These are phyloP conservation scores for Fusarium continuum DNA, from an alignment of 2,329 filamentous ascomycete species.

Conservation along the genomic window DNA sequence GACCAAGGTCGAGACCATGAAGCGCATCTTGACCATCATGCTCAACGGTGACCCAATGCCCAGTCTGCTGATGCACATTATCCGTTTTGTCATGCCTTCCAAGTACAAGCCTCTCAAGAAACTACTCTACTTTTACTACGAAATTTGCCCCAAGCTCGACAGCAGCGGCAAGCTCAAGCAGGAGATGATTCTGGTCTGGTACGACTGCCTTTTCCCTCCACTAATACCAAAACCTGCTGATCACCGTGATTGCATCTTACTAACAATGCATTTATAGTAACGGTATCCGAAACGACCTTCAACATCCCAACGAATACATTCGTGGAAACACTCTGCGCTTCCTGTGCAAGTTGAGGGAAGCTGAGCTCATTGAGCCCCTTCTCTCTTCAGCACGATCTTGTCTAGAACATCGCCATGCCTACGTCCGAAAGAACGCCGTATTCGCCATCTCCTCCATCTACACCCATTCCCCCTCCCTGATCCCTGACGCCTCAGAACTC, in stretches of 20 bases:
- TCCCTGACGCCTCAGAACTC: conserved; percentile 94
- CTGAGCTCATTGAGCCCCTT: conserved; percentile 94
- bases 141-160: conserved; percentile 97
- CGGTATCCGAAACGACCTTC: conserved; percentile 95
- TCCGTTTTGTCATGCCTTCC: conserved; percentile 99
- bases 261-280: conserved; percentile 69
- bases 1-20: conserved; percentile 94
- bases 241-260: neutral
- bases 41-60: conserved; percentile 97
- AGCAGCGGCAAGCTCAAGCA: conserved; percentile 94
- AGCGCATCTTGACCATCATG: conserved; percentile 96
- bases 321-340: conserved; percentile 98
- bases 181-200: conserved; percentile 99
- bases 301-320: conserved; percentile 98
- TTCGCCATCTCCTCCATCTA: conserved; percentile 94
- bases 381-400: conserved; percentile 91
- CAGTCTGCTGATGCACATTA: conserved; percentile 98
- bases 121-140: conserved; percentile 98
- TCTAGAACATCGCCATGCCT: conserved; percentile 94
- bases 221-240: neutral
- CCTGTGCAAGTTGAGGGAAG: conserved; percentile 93
- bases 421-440: conserved; percentile 97
- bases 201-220: conserved; percentile 24
- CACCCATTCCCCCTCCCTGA: conserved; percentile 87
- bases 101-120: conserved; percentile 98